Evolutionary conservation across 495 filamentous ascomycete genomes (phyloP).

Genomic region (Xylaria acuta): DNA sequence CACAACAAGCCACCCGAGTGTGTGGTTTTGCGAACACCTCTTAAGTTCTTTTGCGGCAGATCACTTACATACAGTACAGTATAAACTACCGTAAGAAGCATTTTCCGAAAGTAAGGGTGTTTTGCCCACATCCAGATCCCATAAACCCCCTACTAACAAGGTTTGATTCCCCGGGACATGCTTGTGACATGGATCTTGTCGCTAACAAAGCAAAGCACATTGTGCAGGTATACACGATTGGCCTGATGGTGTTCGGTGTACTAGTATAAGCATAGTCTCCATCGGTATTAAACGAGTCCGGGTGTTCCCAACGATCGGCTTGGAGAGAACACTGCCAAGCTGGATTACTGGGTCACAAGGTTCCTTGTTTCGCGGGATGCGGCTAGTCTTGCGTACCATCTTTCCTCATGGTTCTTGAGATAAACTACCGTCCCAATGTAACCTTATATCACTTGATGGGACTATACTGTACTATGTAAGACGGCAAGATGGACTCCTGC

Average conservation of each 20-base stretch:
- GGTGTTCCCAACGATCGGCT: conserved; percentile 11
- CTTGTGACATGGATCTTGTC: not conserved
- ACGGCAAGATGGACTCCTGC: conserved; percentile 19
- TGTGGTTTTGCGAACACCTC: not conserved
- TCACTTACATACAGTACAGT: no score
- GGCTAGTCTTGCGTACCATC: conserved; percentile 11
- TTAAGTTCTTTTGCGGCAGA: not conserved
- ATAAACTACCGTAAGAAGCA: not conserved
- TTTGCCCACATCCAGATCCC: not conserved
- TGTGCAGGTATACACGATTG: not conserved
- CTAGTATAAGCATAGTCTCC: not conserved
- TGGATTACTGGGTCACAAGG: conserved; percentile 6
- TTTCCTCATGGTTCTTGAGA: conserved; percentile 19
- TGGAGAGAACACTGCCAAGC: conserved; percentile 19
- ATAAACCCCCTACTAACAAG: not conserved
- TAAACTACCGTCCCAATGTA: conserved; percentile 24
- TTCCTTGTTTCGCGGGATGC: conserved; percentile 14
- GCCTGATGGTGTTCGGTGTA: not conserved
- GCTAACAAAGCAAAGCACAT: not conserved
- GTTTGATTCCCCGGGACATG: not conserved
- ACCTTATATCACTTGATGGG: conserved; percentile 28
- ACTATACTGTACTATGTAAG: conserved; percentile 26
- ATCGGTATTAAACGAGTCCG: conserved; percentile 4
- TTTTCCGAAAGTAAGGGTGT: not conserved
- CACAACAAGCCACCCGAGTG: not conserved